Conservation (phyloP, 352 stramenopile genomes). For the Pythium angustatum region DNA sequence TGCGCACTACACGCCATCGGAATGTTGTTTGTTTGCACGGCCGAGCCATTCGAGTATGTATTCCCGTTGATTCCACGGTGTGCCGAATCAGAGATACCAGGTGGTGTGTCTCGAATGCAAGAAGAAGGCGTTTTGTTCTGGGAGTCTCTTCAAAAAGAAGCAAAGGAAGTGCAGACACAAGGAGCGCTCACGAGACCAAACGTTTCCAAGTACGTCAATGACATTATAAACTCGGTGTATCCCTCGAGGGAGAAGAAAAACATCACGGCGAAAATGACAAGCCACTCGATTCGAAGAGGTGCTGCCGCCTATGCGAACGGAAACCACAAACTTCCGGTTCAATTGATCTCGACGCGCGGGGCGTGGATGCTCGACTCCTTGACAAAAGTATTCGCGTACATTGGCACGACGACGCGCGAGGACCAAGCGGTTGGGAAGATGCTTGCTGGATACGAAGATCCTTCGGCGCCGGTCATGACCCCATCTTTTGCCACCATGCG, state of each 20-base stretch:
- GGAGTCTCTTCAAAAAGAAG: neutral
- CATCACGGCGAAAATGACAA: neutral
- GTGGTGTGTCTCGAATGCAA: slow-evolving; percentile 1
- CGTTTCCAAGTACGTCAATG: neutral
- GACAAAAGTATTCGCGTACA: slow-evolving; percentile 32
- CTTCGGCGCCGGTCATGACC: neutral
- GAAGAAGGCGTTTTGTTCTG: slow-evolving; percentile 6
- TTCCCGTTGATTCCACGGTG: slow-evolving; percentile 16
- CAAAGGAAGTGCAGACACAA: neutral
- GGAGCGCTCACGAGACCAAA: neutral
- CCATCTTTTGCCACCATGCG: neutral
- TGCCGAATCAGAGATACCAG: slow-evolving; percentile 10
- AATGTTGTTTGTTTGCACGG: slow-evolving; percentile 1
- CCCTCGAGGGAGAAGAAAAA: neutral
- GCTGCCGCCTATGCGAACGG: neutral
- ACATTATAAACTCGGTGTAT: neutral
- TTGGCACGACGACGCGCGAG: slow-evolving; percentile 24
- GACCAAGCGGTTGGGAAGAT: slow-evolving; percentile 28
- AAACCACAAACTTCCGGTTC: slow-evolving; percentile 20
- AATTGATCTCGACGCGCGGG: slow-evolving; percentile 25
- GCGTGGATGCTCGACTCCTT: slow-evolving; percentile 24
- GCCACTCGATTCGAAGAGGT: neutral
- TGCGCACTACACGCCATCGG: neutral
- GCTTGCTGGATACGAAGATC: neutral
- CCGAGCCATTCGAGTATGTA: slow-evolving; percentile 12